These are phyloP conservation scores for Suillus subluteus DNA, from an alignment of 768 basidiomycete species.

Conservation along the genomic window DNA sequence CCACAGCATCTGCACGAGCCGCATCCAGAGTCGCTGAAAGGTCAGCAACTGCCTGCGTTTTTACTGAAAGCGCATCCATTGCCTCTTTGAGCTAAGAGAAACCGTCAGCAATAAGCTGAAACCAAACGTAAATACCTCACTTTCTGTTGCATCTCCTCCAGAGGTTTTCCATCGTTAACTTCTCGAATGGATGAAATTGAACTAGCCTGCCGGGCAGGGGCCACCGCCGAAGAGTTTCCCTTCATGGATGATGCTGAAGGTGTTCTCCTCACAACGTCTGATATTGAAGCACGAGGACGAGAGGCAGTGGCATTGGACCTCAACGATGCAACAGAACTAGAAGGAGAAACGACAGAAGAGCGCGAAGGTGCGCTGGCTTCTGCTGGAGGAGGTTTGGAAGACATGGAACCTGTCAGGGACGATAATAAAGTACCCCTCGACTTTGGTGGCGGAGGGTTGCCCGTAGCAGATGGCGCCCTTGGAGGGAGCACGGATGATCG, in stretches of 20 bases:
- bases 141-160: conserved; percentile 64
- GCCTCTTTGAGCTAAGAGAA: conserved; percentile 59
- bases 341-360: conserved; percentile 59
- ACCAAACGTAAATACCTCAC: conserved; percentile 35
- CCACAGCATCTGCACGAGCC: conserved; percentile 48
- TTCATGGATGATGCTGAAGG: conserved; percentile 39
- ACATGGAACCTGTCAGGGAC: conserved; percentile 27
- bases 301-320: conserved; percentile 44
- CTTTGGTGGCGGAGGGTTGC: conserved; percentile 40
- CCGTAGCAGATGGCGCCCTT: conserved; percentile 43
- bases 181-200: conserved; percentile 81
- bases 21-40: conserved; percentile 54
- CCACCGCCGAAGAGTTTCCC: conserved; percentile 39
- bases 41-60: conserved; percentile 49
- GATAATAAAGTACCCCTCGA: conserved; percentile 37
- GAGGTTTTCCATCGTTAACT: conserved; percentile 58
- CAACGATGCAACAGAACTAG: conserved; percentile 51
- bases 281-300: conserved; percentile 69
- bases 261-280: conserved; percentile 64
- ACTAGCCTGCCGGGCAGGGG: conserved; percentile 47
- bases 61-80: conserved; percentile 53
- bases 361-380: conserved; percentile 41
- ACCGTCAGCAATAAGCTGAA: conserved; percentile 8
- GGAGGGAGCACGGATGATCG: conserved; percentile 36
- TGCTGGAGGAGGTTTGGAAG: conserved; percentile 22